These are phyloP conservation scores for Silene coronaria DNA, from an alignment of 179 eudicot species.

Conservation along the genomic window DNA sequence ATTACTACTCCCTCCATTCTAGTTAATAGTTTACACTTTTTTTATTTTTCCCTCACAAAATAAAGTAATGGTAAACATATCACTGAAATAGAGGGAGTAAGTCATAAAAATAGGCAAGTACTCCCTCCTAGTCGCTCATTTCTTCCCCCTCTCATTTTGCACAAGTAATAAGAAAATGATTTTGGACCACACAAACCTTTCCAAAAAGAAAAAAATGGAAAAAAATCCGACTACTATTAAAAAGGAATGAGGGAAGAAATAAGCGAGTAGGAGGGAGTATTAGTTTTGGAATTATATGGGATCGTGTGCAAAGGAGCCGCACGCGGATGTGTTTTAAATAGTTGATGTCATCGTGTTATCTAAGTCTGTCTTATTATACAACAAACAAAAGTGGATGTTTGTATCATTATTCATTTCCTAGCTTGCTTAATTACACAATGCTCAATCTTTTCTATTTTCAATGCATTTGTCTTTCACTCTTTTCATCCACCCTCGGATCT, in stretches of 20 bases:
- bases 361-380: slow-evolving; percentile 10
- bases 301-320: slow-evolving; percentile 27
- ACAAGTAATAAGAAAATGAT: no score
- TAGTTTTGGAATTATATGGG: slow-evolving; percentile 20
- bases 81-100: background rate
- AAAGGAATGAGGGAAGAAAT: no score
- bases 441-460: slow-evolving; percentile 15
- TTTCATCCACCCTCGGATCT: slow-evolving; percentile 27
- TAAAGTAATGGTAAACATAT: background rate
- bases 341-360: slow-evolving; percentile 7
- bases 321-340: slow-evolving; percentile 13
- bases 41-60: no score
- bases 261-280: no score
- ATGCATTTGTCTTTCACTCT: slow-evolving; percentile 29
- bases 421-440: slow-evolving; percentile 17
- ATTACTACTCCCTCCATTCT: no score
- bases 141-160: no score
- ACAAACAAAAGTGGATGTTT: slow-evolving; percentile 22
- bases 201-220: no score
- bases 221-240: no score
- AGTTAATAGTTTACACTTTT: no score
- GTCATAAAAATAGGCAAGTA: no score
- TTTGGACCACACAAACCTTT: no score
- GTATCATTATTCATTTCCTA: slow-evolving; percentile 16
- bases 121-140: no score